phyloP scores from a whole-genome alignment of 805 yeast species.

The Lachancea waltii region DNA sequence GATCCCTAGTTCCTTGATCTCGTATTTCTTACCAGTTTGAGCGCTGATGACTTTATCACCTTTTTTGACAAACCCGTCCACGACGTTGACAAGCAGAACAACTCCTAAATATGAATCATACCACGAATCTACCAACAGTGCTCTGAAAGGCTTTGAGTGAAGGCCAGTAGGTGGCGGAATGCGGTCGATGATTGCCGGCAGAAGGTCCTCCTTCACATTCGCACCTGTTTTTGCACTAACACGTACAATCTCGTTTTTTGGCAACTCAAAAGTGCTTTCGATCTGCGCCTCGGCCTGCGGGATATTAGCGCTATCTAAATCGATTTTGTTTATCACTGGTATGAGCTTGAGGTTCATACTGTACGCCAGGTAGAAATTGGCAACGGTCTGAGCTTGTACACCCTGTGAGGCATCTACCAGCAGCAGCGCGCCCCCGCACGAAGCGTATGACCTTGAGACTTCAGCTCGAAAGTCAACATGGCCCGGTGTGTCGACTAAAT shows the following conservation, averaged over 20 bases:
- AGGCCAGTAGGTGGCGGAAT: conserved; percentile 76
- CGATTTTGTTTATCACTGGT: conserved; percentile 90
- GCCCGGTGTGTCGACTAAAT: conserved; percentile 95
- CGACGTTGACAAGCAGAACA: conserved; percentile 73
- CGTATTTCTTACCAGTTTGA: conserved; percentile 69
- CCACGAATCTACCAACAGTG: conserved; percentile 87
- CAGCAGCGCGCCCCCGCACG: conserved; percentile 89
- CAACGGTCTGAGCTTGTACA: conserved; percentile 97
- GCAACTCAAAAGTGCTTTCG: conserved; percentile 75
- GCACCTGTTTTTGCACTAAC: conserved; percentile 91
- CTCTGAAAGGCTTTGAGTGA: conserved; percentile 50
- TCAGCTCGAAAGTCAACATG: conserved; percentile 91
- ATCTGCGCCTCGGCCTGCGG: conserved; percentile 77
- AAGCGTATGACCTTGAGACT: conserved; percentile 88
- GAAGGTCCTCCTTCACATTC: conserved; percentile 59
- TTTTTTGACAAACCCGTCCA: conserved; percentile 70
- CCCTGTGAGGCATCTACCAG: conserved; percentile 95
- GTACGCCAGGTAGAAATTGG: conserved; percentile 86
- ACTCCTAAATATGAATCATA: conserved; percentile 91
- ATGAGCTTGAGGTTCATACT: conserved; percentile 73
- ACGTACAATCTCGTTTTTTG: conserved; percentile 63
- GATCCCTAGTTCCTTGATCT: conserved; percentile 87
- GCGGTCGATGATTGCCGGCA: conserved; percentile 74
- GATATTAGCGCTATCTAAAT: conserved; percentile 74
- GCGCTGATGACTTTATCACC: conserved; percentile 76